Evolutionary conservation across 441 rosid species (phyloP).

Genomic region (Adansonia gregorii): DNA sequence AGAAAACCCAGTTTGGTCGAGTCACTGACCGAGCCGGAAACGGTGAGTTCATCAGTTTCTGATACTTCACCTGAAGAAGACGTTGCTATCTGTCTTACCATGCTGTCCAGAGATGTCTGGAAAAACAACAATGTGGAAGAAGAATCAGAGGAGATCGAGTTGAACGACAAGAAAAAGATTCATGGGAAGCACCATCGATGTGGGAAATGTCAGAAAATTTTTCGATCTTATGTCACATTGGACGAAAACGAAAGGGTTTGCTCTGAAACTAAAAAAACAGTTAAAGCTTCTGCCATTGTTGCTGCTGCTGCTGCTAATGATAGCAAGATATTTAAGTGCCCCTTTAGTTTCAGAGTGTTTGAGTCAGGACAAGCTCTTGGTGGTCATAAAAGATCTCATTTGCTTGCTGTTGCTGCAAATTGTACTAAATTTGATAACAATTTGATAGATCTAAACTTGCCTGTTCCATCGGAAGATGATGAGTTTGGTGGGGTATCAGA

Average conservation of each 20-base stretch:
- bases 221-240: constrained; percentile 59
- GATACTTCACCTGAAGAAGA: constrained; percentile 74
- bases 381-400: constrained; percentile 60
- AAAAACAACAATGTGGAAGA: constrained; percentile 30
- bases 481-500: constrained; percentile 63
- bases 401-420: constrained; percentile 28
- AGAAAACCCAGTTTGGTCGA: constrained; percentile 42
- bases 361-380: constrained; percentile 58
- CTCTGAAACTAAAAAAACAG: constrained; percentile 36
- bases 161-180: constrained; percentile 11
- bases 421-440: constrained; percentile 38
- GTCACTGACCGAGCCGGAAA: constrained; percentile 54
- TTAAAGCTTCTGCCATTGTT: constrained; percentile 23
- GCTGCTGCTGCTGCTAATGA: background rate
- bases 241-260: constrained; percentile 49
- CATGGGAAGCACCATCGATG: constrained; percentile 45
- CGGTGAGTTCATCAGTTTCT: constrained; percentile 72
- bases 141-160: constrained; percentile 37
- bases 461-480: constrained; percentile 63
- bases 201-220: constrained; percentile 54
- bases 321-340: constrained; percentile 48
- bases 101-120: constrained; percentile 85
- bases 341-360: constrained; percentile 47
- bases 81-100: constrained; percentile 82
- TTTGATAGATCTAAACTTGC: constrained; percentile 75